Conservation (phyloP, 208 protist genomes). For the Crithidia sp. region DNA sequence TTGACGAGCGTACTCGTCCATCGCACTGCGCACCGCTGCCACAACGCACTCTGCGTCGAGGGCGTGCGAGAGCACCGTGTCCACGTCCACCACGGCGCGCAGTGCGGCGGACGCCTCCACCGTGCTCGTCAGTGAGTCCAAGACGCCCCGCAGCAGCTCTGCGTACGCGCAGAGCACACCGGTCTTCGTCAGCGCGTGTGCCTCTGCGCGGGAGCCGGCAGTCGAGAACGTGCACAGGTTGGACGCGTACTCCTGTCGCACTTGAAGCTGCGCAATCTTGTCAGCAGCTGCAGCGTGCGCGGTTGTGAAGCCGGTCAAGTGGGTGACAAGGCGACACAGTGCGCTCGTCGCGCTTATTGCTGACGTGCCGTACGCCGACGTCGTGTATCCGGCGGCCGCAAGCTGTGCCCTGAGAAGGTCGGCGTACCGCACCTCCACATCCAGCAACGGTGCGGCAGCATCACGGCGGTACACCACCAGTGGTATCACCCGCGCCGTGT, state of each 20-base stretch:
- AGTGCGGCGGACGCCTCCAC: neutral
- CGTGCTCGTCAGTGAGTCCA: neutral
- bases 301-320: constrained; percentile 14
- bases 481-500: constrained; percentile 20
- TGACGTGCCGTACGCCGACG: no score
- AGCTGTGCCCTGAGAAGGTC: constrained; percentile 19
- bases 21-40: neutral
- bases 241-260: neutral
- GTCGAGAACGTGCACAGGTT: neutral
- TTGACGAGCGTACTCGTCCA: constrained; percentile 10
- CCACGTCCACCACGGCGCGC: neutral
- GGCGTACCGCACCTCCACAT: constrained; percentile 24
- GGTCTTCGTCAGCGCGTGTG: constrained; percentile 12
- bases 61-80: constrained; percentile 1
- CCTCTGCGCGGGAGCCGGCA: neutral
- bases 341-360: neutral
- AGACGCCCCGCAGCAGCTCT: constrained; percentile 12
- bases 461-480: constrained; percentile 23
- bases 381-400: neutral
- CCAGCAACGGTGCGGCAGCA: constrained; percentile 21
- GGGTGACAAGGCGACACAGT: constrained; percentile 6
- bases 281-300: constrained; percentile 7
- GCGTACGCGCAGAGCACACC: constrained; percentile 25
- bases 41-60: constrained; percentile 1
- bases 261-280: constrained; percentile 4